Base-by-base conservation (phyloP, 1,284 basidiomycete species). In the Volvariella volvacea region DNA sequence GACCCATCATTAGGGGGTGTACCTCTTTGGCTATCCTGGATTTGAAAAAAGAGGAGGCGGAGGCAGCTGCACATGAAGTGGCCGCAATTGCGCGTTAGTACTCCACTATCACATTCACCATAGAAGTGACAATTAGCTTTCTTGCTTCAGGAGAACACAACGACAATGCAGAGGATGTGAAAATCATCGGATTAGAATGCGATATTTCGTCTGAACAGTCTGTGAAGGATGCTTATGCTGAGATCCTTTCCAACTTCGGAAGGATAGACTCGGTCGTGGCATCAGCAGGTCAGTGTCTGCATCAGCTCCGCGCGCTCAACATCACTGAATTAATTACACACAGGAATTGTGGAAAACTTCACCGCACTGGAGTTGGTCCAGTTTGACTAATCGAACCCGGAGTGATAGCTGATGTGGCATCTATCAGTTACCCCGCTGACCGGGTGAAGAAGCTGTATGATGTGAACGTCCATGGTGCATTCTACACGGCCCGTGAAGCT, bases 401-500 rank as follows among this genome's bases (percentile, higher is more conserved):
- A 16, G 19, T 33, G 43, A 17, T 15, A 22, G 9, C 28, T 28
- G 22, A 43, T 48, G 41, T n/a, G n/a, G n/a, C 52, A 8, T 41
- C 39, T 48, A 19, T 33, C 48, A 87, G 86, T 46, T 91, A 95
- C 68, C 92, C 92, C 2, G 79, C 82, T 47, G 83, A 89, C 53
- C 82, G 85, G 48, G 81, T 91, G 54, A 84, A 83, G 62, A 80
- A 81, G 38, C 70, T 98, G 43, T 88, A 88, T 58, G 91, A 92
- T 59, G 83, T 97, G 71, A 97, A 98, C 61, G 87, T 98, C 44
- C 90, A 95, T 61, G 93, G 92, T 42, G 78, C 83, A 14, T 92
- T 91, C 71, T 95, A 86, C 69, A 95, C 92, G 22, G 94, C 95
- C 2, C 83, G 93, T 21, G 92, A 97, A 64, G 93, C 89, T 1